Evolutionary conservation across 208 protist genomes (phyloP), one percentile per base, ranked within the genome.

Genomic region (Leishmania tarentolae): DNA sequence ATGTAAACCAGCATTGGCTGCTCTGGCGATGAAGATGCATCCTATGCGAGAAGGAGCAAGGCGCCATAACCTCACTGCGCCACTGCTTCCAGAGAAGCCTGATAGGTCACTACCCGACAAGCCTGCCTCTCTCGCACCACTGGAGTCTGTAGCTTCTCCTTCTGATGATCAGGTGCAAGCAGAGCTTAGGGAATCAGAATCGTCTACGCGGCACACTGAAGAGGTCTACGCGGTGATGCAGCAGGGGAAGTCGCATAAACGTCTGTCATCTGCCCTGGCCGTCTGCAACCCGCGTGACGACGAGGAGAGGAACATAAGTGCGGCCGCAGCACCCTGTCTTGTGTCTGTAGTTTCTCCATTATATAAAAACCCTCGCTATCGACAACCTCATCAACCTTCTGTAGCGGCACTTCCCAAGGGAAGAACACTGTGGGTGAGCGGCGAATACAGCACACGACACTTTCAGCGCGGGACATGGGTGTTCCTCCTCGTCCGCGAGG

Each of bases 401-500:
- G 13, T 15, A 46, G 50, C 28, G 8, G 24, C 50, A 31, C 17
- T 40, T 44, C 2, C 35, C 31, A 44, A 31, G 3, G 50, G 17
- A 35, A 31, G 15, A 2, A 42, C 70, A 7, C 13, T 42, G 70
- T 42, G 17, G 50, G 31, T 21, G 35, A 47, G 35, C 3, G 46
- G 50, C 37, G 11, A 11, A 19, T 76, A 79, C 68, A 72, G 50
- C 24, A 50, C n/a, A 40, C 66, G 69, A 69, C 59, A 86, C 59
- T 53, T 89, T 0, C 80, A 84, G 5, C 79, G 82, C 65, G 86
- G 82, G 13, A 84, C 80, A 2, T 85, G 82, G 81, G 21, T 87
- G 19, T 19, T 83, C 17, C 28, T 76, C 15, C 61, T 93, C 28
- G 71, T 79, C 9, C 72, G 88, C 21, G 86, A 92, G 42, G 92